Base-by-base conservation (phyloP, 2,329 filamentous ascomycete genomes). In the Aspergillus fischeri region DNA sequence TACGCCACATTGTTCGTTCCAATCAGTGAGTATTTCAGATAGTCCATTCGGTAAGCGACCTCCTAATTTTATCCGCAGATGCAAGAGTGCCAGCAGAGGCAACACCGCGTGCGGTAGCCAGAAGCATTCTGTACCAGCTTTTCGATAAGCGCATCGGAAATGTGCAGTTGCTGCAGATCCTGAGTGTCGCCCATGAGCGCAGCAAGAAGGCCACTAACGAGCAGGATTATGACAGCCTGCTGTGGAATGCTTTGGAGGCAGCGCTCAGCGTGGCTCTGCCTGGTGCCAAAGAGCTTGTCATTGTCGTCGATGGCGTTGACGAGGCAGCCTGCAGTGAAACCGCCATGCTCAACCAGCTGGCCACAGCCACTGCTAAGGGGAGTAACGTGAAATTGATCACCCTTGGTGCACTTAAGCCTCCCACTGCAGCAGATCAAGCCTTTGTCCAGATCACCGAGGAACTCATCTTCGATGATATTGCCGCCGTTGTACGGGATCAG, bases 271-370 rank as follows among this genome's bases (percentile, higher is more conserved):
- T 72, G 5, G 60, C 65, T 7, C 63, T 72, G 3, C 62, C 60
- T 3, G 67, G 69, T 6, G 66, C 70, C 3, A 74, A 70, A 53
- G 70, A 74, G 29, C 60, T 77, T 0, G 67, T 76, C 20, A 57
- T 77, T 5, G 66, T 77, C 11, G 63, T 77, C 8, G 75, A 77
- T 49, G 75, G 74, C n/a, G 57, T 74, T 2, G 75, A 76, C 32
- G 74, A 76, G 58, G 64, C 67, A 6, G 61, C 63, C 7, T 67
- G 68, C 35, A 68, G 68, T 3, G 72, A 75, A 51, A 35, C 62
- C 2, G 42, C 53, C 6, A 44, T 77, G 11, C 60, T 74, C 17
- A 54, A 71, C 28, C 67, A 63, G 27, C 63, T 77, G 4, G 63
- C 52, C 5, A 50, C 54, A 3, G 67, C 65, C 7, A 65, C 64